Conservation (phyloP, 495 filamentous ascomycete genomes). For the Podospora pseudoanserina region DNA sequence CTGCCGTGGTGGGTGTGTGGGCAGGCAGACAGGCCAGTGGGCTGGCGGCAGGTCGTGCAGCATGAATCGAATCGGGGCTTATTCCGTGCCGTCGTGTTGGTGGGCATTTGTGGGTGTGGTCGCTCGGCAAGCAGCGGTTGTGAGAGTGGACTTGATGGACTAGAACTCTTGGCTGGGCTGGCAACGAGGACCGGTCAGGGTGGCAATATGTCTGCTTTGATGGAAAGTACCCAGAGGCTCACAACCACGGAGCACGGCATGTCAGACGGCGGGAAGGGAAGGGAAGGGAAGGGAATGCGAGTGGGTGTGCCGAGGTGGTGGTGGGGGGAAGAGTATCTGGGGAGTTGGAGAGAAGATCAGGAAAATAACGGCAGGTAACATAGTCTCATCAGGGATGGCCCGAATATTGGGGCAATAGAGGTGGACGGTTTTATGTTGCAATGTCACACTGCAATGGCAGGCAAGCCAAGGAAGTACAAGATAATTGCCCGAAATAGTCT, state of each 20-base stretch:
- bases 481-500: background rate
- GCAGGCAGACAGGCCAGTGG: background rate
- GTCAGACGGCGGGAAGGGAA: background rate
- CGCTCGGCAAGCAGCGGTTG: background rate
- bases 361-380: background rate
- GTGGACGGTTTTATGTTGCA: background rate
- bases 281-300: background rate
- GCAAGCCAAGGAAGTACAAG: background rate
- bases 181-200: no score
- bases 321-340: background rate
- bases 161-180: background rate
- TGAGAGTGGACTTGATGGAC: background rate
- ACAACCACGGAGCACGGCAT: background rate
- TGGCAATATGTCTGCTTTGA: background rate
- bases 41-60: background rate
- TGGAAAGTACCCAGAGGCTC: background rate
- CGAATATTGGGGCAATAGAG: background rate
- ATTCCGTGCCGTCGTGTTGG: background rate
- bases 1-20: background rate
- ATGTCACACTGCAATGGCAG: background rate
- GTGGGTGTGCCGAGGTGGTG: background rate
- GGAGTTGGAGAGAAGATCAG: background rate
- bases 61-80: background rate
- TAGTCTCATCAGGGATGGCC: background rate
- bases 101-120: background rate